These are phyloP conservation scores for Suhomyces sp. DNA, from an alignment of 805 yeast species.

Conservation along the genomic window DNA sequence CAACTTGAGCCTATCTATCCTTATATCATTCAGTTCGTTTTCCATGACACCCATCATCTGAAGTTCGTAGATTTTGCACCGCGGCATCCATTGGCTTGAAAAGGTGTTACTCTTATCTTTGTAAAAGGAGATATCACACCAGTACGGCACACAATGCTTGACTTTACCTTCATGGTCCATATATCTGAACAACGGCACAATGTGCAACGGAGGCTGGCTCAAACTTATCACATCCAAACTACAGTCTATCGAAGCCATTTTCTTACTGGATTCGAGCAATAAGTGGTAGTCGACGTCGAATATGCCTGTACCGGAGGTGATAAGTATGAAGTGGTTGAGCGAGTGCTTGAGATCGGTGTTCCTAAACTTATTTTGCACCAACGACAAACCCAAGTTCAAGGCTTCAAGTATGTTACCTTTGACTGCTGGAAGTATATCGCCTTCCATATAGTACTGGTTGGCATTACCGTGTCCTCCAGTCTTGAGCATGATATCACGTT, in stretches of 20 bases:
- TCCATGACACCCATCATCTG: constrained; percentile 99
- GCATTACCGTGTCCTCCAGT: constrained; percentile 12
- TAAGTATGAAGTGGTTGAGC: constrained; percentile 81
- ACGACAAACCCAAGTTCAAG: constrained; percentile 74
- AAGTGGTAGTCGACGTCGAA: constrained; percentile 86
- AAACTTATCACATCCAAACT: constrained; percentile 87
- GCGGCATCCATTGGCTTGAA: constrained; percentile 76
- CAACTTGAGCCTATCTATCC: constrained; percentile 55
- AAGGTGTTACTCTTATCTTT: constrained; percentile 45
- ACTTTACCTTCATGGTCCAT: constrained; percentile 41
- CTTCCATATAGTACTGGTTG: constrained; percentile 15
- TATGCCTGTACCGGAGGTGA: constrained; percentile 91
- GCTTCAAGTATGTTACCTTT: constrained; percentile 90
- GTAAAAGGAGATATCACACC: constrained; percentile 95
- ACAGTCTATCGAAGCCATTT: constrained; percentile 72
- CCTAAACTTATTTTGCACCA: constrained; percentile 71
- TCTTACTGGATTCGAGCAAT: constrained; percentile 68
- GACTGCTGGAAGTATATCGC: constrained; percentile 71
- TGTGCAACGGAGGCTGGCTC: constrained; percentile 87
- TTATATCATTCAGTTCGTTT: constrained; percentile 70
- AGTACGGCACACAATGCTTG: constrained; percentile 82
- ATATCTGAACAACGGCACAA: constrained; percentile 83
- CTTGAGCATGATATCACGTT: constrained; percentile 63
- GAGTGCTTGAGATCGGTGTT: constrained; percentile 88
- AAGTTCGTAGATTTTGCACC: constrained; percentile 89